A percentile compares a stretch with the other conserved stretches of the same genome.
Evolutionary conservation across 176 grass and related monocot genomes (phyloP).

Genomic region (Carex cristatella): DNA sequence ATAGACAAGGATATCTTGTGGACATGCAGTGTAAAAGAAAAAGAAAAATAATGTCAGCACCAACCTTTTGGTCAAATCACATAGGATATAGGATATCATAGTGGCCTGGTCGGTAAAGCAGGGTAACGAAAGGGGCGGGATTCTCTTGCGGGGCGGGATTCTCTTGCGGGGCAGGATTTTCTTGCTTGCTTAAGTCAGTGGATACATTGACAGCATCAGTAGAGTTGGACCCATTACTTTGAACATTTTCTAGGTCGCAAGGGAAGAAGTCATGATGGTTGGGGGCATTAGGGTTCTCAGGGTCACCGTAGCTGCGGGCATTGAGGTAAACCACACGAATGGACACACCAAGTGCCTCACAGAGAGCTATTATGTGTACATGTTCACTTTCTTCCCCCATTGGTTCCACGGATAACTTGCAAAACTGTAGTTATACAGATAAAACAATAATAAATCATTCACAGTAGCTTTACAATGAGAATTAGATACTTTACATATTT

Average conservation of each 20-base stretch:
- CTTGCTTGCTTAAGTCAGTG: constrained; percentile 22
- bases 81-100: constrained; percentile 94
- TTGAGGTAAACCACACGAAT: constrained; percentile 93
- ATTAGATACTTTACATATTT: background rate
- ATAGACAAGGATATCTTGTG: background rate
- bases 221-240: background rate
- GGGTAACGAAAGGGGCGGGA: constrained; percentile 45
- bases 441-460: background rate
- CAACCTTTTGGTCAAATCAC: constrained; percentile 30
- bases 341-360: constrained; percentile 80
- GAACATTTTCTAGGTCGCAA: constrained; percentile 6
- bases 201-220: constrained; percentile 21
- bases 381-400: constrained; percentile 98
- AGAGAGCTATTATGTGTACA: constrained; percentile 86
- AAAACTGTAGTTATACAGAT: constrained; percentile 58
- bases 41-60: background rate
- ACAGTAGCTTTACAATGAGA: background rate
- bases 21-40: background rate
- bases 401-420: constrained; percentile 76
- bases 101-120: constrained; percentile 92
- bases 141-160: constrained; percentile 9
- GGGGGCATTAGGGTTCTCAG: constrained; percentile 31
- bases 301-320: constrained; percentile 23
- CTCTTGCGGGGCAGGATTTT: constrained; percentile 7
- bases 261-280: constrained; percentile 88